Conservation (phyloP, 2,329 filamentous ascomycete species). For the Emydomyces testavorans region DNA sequence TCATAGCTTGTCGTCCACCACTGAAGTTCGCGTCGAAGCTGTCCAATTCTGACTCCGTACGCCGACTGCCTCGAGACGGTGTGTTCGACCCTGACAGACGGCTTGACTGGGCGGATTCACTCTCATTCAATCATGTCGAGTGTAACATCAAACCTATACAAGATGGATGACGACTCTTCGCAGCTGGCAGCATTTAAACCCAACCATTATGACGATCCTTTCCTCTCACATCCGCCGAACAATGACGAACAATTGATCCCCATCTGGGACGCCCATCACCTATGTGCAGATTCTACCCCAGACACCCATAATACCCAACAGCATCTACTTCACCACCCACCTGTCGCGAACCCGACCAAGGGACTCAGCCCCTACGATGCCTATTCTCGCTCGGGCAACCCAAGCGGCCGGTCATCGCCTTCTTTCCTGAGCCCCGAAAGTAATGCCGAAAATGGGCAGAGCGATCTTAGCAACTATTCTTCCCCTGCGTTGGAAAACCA, state of each 20-base stretch:
- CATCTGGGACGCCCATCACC: slow-evolving; percentile 14
- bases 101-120: no score
- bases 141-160: neutral
- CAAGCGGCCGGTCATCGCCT: slow-evolving; percentile 13
- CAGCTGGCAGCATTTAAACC: slow-evolving; percentile 4
- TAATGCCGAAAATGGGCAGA: slow-evolving; percentile 19
- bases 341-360: slow-evolving; percentile 5
- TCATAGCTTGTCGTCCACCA: neutral
- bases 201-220: slow-evolving; percentile 10
- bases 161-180: neutral
- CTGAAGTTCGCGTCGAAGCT: neutral
- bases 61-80: neutral
- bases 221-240: slow-evolving; percentile 28
- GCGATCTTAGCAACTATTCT: slow-evolving; percentile 9
- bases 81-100: no score
- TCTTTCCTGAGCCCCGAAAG: slow-evolving; percentile 25
- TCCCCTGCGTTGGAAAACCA: slow-evolving; percentile 9
- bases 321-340: neutral
- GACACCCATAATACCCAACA: slow-evolving; percentile 1
- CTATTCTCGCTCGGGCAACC: slow-evolving; percentile 11
- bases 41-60: neutral
- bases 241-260: slow-evolving; percentile 30
- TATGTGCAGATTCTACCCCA: slow-evolving; percentile 17
- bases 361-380: slow-evolving; percentile 5
- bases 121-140: neutral